Evolutionary conservation across 2,329 filamentous ascomycete species (phyloP).

Genomic region (Alternaria sp.): DNA sequence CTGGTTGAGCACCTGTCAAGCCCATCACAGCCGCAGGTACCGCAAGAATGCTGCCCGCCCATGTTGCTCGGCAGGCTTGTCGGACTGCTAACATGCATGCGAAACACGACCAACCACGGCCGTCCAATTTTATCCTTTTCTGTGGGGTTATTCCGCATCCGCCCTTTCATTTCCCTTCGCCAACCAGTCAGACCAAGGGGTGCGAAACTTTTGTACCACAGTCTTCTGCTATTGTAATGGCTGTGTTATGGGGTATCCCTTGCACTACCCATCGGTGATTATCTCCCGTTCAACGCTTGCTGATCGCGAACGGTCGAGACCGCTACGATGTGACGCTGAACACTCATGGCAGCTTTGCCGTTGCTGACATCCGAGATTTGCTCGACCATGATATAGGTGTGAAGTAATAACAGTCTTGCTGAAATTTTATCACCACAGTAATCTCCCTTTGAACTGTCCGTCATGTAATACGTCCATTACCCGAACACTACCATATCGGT

Average conservation of each 20-base stretch:
- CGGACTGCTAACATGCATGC: slow-evolving; percentile 5
- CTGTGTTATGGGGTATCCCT: slow-evolving; percentile 6
- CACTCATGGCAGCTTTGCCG: slow-evolving; percentile 2
- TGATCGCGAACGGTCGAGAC: slow-evolving; percentile 15
- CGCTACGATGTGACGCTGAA: not conserved
- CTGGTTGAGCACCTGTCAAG: not conserved
- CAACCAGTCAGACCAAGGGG: slow-evolving; percentile 4
- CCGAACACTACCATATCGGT: not conserved
- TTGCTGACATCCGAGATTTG: slow-evolving; percentile 5
- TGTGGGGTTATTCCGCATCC: slow-evolving; percentile 14
- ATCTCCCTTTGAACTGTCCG: not conserved
- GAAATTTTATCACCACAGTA: not conserved
- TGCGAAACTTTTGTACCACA: slow-evolving; percentile 1
- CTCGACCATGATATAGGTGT: not conserved
- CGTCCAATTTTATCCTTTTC: slow-evolving; percentile 6
- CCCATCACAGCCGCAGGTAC: not conserved
- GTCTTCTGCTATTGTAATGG: not conserved
- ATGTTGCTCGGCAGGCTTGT: not conserved
- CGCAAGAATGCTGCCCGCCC: not conserved
- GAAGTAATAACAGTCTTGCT: not conserved
- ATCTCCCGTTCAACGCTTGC: slow-evolving; percentile 9
- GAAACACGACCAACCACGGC: slow-evolving; percentile 15
- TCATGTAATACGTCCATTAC: not conserved
- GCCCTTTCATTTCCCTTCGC: slow-evolving; percentile 18
- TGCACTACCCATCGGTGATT: slow-evolving; percentile 7